phyloP scores from a whole-genome alignment of 441 rosid species.

The Mallotus repandus region DNA sequence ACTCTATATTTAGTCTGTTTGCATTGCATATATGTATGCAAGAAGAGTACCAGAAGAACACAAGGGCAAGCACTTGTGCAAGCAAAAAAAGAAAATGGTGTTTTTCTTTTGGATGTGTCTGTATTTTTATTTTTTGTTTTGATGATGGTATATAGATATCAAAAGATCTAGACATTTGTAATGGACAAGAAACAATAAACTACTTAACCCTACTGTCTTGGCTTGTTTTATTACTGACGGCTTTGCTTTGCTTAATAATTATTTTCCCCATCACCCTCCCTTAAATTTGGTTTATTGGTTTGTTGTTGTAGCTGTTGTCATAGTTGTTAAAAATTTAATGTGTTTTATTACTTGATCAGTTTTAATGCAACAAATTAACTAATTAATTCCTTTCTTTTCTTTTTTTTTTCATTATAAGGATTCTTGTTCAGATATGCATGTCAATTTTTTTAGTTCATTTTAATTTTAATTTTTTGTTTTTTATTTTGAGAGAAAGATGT shows the following conservation, averaged over 20 bases:
- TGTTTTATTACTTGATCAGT: constrained; percentile 34
- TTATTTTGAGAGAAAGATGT: too few species aligned
- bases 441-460: background rate
- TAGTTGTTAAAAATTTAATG: constrained; percentile 26
- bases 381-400: background rate
- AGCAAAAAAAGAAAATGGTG: background rate
- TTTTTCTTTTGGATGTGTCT: constrained; percentile 30
- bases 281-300: constrained; percentile 26
- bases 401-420: constrained; percentile 15
- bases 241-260: constrained; percentile 25
- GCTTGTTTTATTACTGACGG: constrained; percentile 37
- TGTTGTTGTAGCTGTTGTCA: constrained; percentile 33
- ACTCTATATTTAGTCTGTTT: constrained; percentile 2
- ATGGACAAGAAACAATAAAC: constrained; percentile 63
- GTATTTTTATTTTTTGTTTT: constrained; percentile 31
- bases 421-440: constrained; percentile 21
- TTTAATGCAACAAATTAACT: constrained; percentile 23
- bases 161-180: constrained; percentile 45
- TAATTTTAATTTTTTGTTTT: too few species aligned
- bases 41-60: constrained; percentile 10
- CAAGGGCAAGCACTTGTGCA: constrained; percentile 22
- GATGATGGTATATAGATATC: constrained; percentile 43
- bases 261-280: background rate
- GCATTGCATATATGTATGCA: background rate
- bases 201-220: constrained; percentile 39